These are phyloP conservation scores for Trametes cingulata DNA, from an alignment of 768 basidiomycete genomes.

Conservation along the genomic window DNA sequence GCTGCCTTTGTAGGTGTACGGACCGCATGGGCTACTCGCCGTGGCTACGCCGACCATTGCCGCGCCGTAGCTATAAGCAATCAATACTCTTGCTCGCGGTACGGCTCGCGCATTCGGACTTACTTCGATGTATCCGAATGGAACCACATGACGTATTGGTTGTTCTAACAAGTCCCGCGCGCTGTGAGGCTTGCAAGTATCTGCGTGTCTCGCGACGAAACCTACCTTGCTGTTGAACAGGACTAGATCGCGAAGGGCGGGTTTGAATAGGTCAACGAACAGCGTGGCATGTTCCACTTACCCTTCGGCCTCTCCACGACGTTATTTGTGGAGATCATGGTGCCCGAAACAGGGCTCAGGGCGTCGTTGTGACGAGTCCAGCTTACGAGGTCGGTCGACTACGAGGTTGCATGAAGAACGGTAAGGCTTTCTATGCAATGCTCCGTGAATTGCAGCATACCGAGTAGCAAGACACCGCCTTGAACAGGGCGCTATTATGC, in stretches of 20 bases:
- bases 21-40: conserved; percentile 58
- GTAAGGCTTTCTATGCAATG: background rate
- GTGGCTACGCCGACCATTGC: conserved; percentile 64
- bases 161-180: conserved; percentile 40
- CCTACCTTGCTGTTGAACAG: conserved; percentile 52
- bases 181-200: background rate
- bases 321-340: conserved; percentile 56
- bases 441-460: conserved; percentile 29
- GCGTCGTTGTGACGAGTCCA: conserved; percentile 65
- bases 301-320: conserved; percentile 68
- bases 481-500: conserved; percentile 54
- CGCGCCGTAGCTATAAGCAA: conserved; percentile 52
- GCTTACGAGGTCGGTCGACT: conserved; percentile 51
- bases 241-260: conserved; percentile 34
- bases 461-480: conserved; percentile 59
- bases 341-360: conserved; percentile 51
- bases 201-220: too few species aligned
- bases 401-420: background rate
- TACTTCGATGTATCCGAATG: conserved; percentile 65
- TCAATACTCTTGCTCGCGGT: background rate
- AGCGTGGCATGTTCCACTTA: conserved; percentile 21
- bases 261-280: background rate
- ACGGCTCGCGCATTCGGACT: conserved; percentile 6
- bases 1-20: conserved; percentile 56
- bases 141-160: conserved; percentile 73